These are phyloP conservation scores for Podaxis sp. DNA, from an alignment of 768 basidiomycete species.

Conservation along the genomic window DNA sequence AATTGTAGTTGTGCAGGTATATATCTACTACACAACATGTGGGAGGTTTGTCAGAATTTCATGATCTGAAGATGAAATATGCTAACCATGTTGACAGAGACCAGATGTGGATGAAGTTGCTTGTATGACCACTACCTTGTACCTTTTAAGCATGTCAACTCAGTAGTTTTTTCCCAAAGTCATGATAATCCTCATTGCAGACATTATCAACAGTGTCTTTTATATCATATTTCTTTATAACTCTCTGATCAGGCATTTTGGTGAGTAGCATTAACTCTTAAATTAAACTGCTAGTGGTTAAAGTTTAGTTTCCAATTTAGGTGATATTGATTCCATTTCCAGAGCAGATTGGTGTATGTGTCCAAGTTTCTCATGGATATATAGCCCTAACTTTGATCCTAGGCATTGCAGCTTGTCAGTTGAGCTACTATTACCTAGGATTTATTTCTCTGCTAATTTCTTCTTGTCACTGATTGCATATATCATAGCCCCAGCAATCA, in stretches of 20 bases:
- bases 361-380: not conserved
- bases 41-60: conserved; percentile 26
- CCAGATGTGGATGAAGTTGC: conserved; percentile 41
- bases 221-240: conserved; percentile 46
- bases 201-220: conserved; percentile 47
- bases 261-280: conserved; percentile 24
- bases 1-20: conserved; percentile 48
- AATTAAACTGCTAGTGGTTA: not conserved
- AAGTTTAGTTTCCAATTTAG: conserved; percentile 12
- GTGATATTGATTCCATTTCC: conserved; percentile 15
- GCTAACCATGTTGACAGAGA: conserved; percentile 32
- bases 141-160: not conserved
- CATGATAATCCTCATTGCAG: conserved; percentile 38
- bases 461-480: not conserved
- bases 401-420: conserved; percentile 16
- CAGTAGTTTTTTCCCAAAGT: conserved; percentile 32
- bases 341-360: conserved; percentile 15
- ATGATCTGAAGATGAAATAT: not conserved
- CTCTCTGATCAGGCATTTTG: conserved; percentile 45
- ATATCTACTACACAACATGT: conserved; percentile 43
- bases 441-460: not conserved
- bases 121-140: conserved; percentile 31
- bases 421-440: not conserved
- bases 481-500: conserved; percentile 42
- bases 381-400: not conserved